A percentile compares a stretch with the other conserved stretches of the same genome.
Evolutionary conservation across 2,329 filamentous ascomycete genomes (phyloP).

Genomic region (Aschersonia sp.): DNA sequence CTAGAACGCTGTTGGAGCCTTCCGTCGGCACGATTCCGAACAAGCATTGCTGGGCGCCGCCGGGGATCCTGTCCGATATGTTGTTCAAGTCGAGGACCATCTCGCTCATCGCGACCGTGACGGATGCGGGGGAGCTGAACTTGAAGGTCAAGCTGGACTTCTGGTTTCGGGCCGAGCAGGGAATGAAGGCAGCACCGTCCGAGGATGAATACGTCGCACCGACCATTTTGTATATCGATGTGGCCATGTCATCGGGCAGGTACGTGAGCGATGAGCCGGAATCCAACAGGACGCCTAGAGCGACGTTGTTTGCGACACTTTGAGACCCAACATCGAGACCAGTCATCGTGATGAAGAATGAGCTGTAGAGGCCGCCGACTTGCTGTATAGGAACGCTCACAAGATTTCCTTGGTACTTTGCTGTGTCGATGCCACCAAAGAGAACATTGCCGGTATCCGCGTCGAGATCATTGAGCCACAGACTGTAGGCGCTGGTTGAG

Average conservation of each 20-base stretch:
- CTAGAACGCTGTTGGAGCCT: slow-evolving; percentile 43
- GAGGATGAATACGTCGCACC: slow-evolving; percentile 41
- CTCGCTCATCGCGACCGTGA: slow-evolving; percentile 43
- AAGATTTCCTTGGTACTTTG: slow-evolving; percentile 47
- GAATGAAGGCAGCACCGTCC: slow-evolving; percentile 44
- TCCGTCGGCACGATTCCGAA: slow-evolving; percentile 53
- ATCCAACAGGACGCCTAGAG: slow-evolving; percentile 54
- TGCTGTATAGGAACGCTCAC: slow-evolving; percentile 53
- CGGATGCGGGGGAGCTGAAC: slow-evolving; percentile 34
- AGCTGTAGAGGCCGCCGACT: slow-evolving; percentile 33
- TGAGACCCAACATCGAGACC: slow-evolving; percentile 30
- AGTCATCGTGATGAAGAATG: slow-evolving; percentile 59
- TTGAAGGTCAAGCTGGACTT: slow-evolving; percentile 30
- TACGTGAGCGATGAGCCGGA: slow-evolving; percentile 55
- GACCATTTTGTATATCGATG: slow-evolving; percentile 42
- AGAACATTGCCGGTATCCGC: slow-evolving; percentile 52
- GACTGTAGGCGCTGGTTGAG: slow-evolving; percentile 52
- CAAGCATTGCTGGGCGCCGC: slow-evolving; percentile 43
- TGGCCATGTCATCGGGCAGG: slow-evolving; percentile 41
- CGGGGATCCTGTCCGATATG: slow-evolving; percentile 29
- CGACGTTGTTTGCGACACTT: slow-evolving; percentile 29
- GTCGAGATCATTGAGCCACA: slow-evolving; percentile 63
- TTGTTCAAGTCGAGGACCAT: slow-evolving; percentile 40
- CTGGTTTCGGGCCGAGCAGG: slow-evolving; percentile 34
- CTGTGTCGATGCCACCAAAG: slow-evolving; percentile 61